A percentile compares a stretch with the other conserved stretches of the same genome.
phyloP scores from a whole-genome alignment of 2,329 filamentous ascomycete species.

The Microcyclosporella mali region DNA sequence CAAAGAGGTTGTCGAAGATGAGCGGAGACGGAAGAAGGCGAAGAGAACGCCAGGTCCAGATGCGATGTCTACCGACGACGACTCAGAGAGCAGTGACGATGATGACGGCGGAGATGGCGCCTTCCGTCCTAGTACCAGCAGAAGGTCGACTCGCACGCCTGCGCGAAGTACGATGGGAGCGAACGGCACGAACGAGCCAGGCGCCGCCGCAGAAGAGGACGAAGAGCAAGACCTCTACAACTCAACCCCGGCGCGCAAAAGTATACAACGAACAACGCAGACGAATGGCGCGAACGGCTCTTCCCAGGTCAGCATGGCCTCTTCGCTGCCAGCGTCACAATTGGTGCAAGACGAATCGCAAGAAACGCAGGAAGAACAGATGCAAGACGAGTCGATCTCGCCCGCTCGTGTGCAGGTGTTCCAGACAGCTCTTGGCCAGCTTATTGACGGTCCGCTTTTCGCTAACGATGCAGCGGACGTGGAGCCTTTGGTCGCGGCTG shows the following conservation, averaged over 20 bases:
- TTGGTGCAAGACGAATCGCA: conserved; percentile 52
- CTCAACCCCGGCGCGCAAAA: conserved; percentile 23
- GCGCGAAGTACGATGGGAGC: conserved; percentile 20
- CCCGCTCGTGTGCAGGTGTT: conserved; percentile 64
- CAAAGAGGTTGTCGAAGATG: conserved; percentile 79
- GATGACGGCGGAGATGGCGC: conserved; percentile 39
- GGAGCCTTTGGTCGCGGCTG: conserved; percentile 65
- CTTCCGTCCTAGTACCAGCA: conserved; percentile 21
- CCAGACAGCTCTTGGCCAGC: conserved; percentile 71
- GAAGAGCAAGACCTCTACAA: conserved; percentile 52
- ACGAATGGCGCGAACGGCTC: conserved; percentile 33
- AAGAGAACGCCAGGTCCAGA: conserved; percentile 54
- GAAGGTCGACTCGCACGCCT: conserved; percentile 24
- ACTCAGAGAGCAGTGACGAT: conserved; percentile 54
- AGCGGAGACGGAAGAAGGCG: conserved; percentile 79
- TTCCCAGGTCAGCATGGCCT: conserved; percentile 62
- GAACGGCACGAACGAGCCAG: conserved; percentile 24
- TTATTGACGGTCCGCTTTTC: conserved; percentile 79
- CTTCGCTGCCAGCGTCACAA: conserved; percentile 72
- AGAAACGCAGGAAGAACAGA: conserved; percentile 24
- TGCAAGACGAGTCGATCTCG: conserved; percentile 46
- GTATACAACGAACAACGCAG: conserved; percentile 30
- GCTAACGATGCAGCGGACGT: conserved; percentile 76
- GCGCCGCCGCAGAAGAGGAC: conserved; percentile 29
- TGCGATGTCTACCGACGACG: conserved; percentile 49